phyloP scores from a whole-genome alignment of 2,329 filamentous ascomycete species.

The Alternaria sp. region DNA sequence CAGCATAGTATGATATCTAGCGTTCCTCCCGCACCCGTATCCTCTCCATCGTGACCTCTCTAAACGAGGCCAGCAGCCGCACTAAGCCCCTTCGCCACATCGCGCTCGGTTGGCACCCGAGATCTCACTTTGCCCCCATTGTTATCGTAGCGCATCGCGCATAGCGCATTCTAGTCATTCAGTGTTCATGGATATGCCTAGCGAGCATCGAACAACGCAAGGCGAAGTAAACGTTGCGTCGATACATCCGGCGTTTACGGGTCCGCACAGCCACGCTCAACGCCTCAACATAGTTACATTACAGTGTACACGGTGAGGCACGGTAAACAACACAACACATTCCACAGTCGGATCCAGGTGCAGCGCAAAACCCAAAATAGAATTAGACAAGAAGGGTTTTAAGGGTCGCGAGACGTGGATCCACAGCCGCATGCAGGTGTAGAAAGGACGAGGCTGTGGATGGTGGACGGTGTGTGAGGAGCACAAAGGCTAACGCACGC shows the following conservation, averaged over 20 bases:
- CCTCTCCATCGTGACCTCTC: neutral
- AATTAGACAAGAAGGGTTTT: neutral
- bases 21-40: neutral
- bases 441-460: neutral
- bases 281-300: neutral
- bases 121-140: neutral
- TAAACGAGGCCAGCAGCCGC: neutral
- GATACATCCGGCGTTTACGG: neutral
- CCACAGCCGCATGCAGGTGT: conserved; percentile 1
- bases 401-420: conserved; percentile 6
- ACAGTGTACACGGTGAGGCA: neutral
- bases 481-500: conserved; percentile 6
- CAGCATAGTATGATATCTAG: neutral
- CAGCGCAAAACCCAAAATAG: neutral
- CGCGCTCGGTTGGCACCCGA: conserved; percentile 2
- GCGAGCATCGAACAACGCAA: neutral
- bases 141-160: neutral
- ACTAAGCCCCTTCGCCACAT: neutral
- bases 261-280: neutral
- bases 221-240: neutral
- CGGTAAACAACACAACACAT: neutral
- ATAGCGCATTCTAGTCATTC: neutral
- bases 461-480: neutral
- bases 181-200: neutral
- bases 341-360: neutral